Conservation (phyloP, 768 basidiomycete species). For the Boletus edulis region DNA sequence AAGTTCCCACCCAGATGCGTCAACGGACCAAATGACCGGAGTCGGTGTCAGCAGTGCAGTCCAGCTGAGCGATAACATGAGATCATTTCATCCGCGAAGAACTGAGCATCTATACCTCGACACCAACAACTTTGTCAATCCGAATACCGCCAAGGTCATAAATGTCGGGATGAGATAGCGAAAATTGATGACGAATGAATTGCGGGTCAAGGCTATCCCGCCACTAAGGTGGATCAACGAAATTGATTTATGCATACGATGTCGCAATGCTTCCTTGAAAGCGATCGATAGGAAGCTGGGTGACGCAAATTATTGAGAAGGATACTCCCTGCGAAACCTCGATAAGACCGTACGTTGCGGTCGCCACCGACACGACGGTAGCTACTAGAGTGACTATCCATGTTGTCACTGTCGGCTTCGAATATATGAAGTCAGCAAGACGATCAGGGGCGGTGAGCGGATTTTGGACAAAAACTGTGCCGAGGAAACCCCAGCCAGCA, state of each 20-base stretch:
- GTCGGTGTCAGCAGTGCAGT: constrained; percentile 9
- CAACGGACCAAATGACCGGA: not conserved
- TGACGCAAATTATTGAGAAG: not conserved
- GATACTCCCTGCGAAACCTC: not conserved
- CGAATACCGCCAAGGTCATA: constrained; percentile 5
- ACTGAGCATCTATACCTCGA: constrained; percentile 8
- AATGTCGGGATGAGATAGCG: not conserved
- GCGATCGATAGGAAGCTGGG: constrained; percentile 7
- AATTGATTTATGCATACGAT: constrained; percentile 9
- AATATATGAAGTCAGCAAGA: not conserved
- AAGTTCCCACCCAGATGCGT: constrained; percentile 5
- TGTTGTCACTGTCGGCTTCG: not conserved
- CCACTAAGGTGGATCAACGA: constrained; percentile 10
- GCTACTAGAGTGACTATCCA: not conserved
- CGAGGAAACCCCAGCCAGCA: not conserved
- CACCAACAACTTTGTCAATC: constrained; percentile 8
- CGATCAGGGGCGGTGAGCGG: not conserved
- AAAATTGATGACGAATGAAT: not conserved
- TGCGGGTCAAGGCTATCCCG: constrained; percentile 6
- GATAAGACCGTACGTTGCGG: not conserved
- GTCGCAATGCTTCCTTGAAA: constrained; percentile 16
- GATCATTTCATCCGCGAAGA: not conserved
- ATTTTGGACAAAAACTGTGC: not conserved
- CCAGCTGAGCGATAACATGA: constrained; percentile 8
- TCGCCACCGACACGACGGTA: not conserved